Percentiles rank a stretch among this genome's conserved stretches.
phyloP scores from a whole-genome alignment of 371 early-diverging fungal genomes.

The Apophysomyces ossiformis region DNA sequence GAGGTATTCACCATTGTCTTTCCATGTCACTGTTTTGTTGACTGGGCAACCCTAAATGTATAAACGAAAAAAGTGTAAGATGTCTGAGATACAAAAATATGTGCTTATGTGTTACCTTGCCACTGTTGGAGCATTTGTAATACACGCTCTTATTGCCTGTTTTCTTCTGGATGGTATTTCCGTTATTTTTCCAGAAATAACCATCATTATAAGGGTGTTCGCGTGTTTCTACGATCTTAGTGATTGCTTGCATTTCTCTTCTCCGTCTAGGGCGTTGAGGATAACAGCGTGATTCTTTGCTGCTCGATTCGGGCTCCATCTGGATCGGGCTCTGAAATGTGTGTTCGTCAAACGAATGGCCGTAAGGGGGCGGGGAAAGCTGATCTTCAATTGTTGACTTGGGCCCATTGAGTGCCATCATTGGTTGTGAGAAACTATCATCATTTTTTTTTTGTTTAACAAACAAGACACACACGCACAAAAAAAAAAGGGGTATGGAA shows the following conservation, averaged over 20 bases:
- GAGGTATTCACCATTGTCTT: slow-evolving; percentile 62
- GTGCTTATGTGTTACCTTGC: slow-evolving; percentile 31
- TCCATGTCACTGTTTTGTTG: slow-evolving; percentile 70
- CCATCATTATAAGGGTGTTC: slow-evolving; percentile 59
- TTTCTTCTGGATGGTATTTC: slow-evolving; percentile 46
- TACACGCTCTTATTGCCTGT: slow-evolving; percentile 62
- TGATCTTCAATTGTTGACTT: slow-evolving; percentile 10
- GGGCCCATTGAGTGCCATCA: slow-evolving; percentile 10
- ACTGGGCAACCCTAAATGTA: slow-evolving; percentile 55
- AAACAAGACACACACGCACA: background rate
- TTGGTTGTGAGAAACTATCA: slow-evolving; percentile 6
- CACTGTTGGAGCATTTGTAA: slow-evolving; percentile 34
- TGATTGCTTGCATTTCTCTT: slow-evolving; percentile 70
- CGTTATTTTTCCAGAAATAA: slow-evolving; percentile 59
- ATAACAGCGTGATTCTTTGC: background rate
- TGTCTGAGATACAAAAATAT: slow-evolving; percentile 1
- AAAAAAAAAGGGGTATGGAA: no score
- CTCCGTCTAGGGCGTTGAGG: slow-evolving; percentile 51
- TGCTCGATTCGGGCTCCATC: background rate
- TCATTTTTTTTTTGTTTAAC: slow-evolving; percentile 3
- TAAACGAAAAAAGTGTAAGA: background rate
- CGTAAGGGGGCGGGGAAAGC: slow-evolving; percentile 11
- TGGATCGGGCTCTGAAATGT: background rate
- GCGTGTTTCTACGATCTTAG: slow-evolving; percentile 65
- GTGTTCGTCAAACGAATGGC: slow-evolving; percentile 6